Evolutionary conservation across 2,329 filamentous ascomycete genomes (phyloP).

Genomic region (Monilinia polystroma): DNA sequence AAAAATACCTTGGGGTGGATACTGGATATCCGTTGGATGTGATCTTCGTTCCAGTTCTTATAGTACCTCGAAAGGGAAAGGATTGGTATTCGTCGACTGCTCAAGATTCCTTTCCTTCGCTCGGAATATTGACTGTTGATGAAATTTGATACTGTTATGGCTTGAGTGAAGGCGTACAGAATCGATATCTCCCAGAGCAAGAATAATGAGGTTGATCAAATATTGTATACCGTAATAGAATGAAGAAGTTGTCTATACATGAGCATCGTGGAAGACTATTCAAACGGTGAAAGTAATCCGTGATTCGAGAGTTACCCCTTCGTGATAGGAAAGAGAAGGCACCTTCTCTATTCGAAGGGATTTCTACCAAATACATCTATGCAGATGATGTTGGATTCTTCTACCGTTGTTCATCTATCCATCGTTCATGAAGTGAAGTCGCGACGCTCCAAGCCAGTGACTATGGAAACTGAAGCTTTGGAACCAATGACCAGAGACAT

Average conservation of each 20-base stretch:
- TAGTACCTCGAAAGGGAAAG: neutral
- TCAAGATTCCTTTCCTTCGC: neutral
- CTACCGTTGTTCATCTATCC: neutral
- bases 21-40: neutral
- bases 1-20: no score
- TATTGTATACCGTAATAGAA: slow-evolving; percentile 32
- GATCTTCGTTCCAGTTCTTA: neutral
- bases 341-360: neutral
- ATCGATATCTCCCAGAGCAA: neutral
- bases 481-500: neutral
- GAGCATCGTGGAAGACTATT: slow-evolving; percentile 26
- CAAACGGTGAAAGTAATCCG: slow-evolving; percentile 30
- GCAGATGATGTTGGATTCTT: neutral
- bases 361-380: neutral
- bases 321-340: no score
- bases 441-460: neutral
- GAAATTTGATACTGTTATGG: neutral
- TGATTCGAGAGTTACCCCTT: slow-evolving; percentile 36
- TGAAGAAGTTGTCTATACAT: slow-evolving; percentile 30
- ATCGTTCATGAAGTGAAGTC: neutral
- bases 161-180: neutral
- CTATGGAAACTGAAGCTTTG: neutral
- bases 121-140: neutral
- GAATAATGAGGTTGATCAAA: slow-evolving; percentile 26
- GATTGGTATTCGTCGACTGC: slow-evolving; percentile 1